Evolutionary conservation across 352 stramenopile species (phyloP), one percentile per base, ranked within the genome.

Genomic region (Phytophthora aleatoria): DNA sequence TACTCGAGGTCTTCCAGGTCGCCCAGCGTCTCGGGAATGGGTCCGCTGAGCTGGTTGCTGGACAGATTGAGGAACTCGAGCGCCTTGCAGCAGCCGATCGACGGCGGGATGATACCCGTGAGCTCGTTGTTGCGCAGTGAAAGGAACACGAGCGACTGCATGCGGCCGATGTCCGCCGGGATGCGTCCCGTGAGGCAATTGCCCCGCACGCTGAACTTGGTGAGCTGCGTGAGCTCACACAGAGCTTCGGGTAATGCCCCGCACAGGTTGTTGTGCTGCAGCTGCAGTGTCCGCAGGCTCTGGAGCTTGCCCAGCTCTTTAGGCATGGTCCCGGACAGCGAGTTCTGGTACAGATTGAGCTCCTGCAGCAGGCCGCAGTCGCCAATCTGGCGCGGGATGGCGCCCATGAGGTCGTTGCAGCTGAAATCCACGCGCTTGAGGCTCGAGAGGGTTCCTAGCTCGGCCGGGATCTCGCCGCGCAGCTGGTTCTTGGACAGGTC

Each of bases 41-140:
- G 51, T 31, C 87, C 87, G 5, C 73, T 85, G 5, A 96, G 65
- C 16, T 90, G 71, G 61, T 96, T 96, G 71, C 79, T 94, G 16
- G 84, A 94, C 13, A 96, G 35, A 49, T 96, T 94, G 28, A 96
- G 81, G 64, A 94, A 96, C 63, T 94, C 85, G 33, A 96, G 76
- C 24, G 77, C 69, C 55, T 87, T 89, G 67, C 87, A 96, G 15
- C 71, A 58, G 27, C 85, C 82, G 36, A 96, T 75, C 8, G 82
- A 90, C 20, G 74, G 57, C 3, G 87, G 87, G 39, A 96, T 94
- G 26, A 60, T 24, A 2, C 84, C 86, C 8, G 62, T 69, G 45
- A 96, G 78, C 43, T 90, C 81, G 41, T 96, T 96, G 56, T 94
- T 92, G 49, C 87, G 81, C 42, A 96, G 58, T n/a, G 87, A 96